Evolutionary conservation across 176 grass and related monocot genomes (phyloP).

Genomic region (Musa acuminata): DNA sequence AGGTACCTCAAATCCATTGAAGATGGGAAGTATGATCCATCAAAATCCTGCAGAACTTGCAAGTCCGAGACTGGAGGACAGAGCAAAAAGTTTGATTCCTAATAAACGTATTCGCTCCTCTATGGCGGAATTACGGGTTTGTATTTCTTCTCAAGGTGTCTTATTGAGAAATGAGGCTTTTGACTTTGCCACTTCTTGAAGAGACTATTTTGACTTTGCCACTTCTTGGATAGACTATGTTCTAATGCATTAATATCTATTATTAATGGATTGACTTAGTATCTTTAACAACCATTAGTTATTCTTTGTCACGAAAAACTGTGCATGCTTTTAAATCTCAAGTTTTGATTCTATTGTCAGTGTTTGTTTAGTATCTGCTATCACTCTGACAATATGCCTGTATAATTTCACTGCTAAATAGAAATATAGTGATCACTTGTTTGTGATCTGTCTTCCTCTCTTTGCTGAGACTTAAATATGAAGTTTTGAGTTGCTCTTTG

Average conservation of each 20-base stretch:
- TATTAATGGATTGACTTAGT: background rate
- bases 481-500: background rate
- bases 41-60: conserved; percentile 28
- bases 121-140: conserved; percentile 52
- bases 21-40: conserved; percentile 37
- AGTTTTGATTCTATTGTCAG: background rate
- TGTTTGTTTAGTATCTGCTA: background rate
- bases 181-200: background rate
- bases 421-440: background rate
- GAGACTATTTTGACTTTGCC: background rate
- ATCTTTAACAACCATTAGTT: background rate
- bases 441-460: background rate
- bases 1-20: conserved; percentile 26
- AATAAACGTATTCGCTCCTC: conserved; percentile 74
- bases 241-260: background rate
- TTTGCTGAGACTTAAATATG: background rate
- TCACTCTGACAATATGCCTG: background rate
- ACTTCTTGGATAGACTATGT: background rate
- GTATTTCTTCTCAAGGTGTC: conserved; percentile 27
- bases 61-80: conserved; percentile 41
- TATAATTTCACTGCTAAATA: background rate
- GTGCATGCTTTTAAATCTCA: background rate
- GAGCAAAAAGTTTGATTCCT: conserved; percentile 38
- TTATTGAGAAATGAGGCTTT: background rate
- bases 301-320: background rate